phyloP scores from a whole-genome alignment of 2,329 filamentous ascomycete species.

The Aspergillus novofumigatus region DNA sequence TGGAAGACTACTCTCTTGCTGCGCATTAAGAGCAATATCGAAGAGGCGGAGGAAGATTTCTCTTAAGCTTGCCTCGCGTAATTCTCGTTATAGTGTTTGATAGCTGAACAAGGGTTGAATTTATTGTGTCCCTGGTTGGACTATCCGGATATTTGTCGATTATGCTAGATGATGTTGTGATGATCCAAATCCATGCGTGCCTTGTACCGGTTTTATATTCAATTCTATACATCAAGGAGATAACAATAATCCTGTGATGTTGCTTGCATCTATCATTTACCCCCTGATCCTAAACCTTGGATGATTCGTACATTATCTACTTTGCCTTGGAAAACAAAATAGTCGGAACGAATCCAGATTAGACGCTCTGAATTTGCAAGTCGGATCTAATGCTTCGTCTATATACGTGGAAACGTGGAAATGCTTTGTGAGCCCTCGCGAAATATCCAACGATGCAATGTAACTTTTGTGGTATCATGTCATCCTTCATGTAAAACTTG shows the following conservation, averaged over 20 bases:
- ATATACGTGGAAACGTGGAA: not conserved
- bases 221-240: not conserved
- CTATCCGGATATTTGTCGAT: not conserved
- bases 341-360: too few species aligned
- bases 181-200: not conserved
- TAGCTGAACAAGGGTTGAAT: not conserved
- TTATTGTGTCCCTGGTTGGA: not conserved
- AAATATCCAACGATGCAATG: not conserved
- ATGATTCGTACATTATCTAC: too few species aligned
- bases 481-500: slow-evolving; percentile 14
- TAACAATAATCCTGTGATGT: not conserved
- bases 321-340: too few species aligned
- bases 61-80: slow-evolving; percentile 43
- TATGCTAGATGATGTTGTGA: not conserved
- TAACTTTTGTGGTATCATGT: slow-evolving; percentile 26
- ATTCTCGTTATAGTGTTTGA: slow-evolving; percentile 3
- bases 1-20: slow-evolving; percentile 91
- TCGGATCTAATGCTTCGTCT: too few species aligned
- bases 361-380: too few species aligned
- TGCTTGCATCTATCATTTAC: not conserved
- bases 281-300: too few species aligned
- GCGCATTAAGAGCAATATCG: slow-evolving; percentile 77
- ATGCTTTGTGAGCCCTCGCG: not conserved
- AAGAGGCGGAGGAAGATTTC: slow-evolving; percentile 66
- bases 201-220: not conserved